These are phyloP conservation scores for Byssoonygena ceratinophila DNA, from an alignment of 2,329 filamentous ascomycete species.

Conservation along the genomic window DNA sequence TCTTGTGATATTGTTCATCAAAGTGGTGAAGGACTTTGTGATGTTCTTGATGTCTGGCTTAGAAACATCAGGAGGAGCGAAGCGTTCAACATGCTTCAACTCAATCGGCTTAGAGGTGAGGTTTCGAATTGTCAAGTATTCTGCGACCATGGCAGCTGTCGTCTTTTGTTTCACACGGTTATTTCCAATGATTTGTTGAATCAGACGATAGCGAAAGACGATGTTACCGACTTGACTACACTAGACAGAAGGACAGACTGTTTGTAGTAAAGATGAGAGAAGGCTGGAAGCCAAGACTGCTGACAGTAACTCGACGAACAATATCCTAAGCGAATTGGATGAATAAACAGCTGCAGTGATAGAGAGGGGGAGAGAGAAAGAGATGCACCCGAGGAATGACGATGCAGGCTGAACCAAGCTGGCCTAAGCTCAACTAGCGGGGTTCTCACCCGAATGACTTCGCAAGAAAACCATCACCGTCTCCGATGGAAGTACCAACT, in stretches of 20 bases:
- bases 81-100: constrained; percentile 63
- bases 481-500: too few relatives aligned
- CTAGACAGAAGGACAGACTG: too few relatives aligned
- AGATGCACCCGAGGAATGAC: background rate
- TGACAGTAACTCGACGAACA: background rate
- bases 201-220: too few relatives aligned
- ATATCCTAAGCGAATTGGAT: background rate
- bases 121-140: constrained; percentile 3
- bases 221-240: too few relatives aligned
- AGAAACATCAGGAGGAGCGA: constrained; percentile 45
- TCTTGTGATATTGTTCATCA: constrained; percentile 30
- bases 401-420: too few relatives aligned
- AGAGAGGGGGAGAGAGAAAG: background rate
- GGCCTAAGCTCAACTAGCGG: background rate
- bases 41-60: constrained; percentile 32
- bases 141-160: constrained; percentile 1
- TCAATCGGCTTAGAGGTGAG: constrained; percentile 59
- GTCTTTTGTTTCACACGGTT: background rate
- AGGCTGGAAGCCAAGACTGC: background rate
- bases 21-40: constrained; percentile 39
- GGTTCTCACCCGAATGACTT: too few relatives aligned
- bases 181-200: background rate
- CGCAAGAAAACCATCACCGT: too few relatives aligned
- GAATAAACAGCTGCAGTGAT: too few relatives aligned
- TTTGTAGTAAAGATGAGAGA: background rate